Percentiles rank a stretch among this genome's conserved stretches.
These are phyloP conservation scores for Pestalotiopsis sp. DNA, from an alignment of 2,329 filamentous ascomycete genomes.

Conservation along the genomic window DNA sequence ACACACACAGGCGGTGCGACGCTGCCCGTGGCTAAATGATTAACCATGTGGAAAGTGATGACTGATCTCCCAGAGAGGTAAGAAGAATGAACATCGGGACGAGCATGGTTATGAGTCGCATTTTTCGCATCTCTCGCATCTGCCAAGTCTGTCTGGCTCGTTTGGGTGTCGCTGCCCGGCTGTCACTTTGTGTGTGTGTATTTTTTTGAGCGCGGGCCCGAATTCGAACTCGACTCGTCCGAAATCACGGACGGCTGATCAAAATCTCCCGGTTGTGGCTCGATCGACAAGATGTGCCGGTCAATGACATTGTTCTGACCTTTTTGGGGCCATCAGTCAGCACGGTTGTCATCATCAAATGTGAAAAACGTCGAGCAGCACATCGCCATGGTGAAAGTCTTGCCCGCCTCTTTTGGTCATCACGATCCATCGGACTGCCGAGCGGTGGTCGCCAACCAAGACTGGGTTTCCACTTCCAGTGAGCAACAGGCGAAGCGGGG, in stretches of 20 bases:
- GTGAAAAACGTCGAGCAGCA: not conserved
- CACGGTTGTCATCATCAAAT: no score
- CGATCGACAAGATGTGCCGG: not conserved
- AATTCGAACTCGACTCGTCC: not conserved
- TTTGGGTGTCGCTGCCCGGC: not conserved
- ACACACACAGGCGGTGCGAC: not conserved
- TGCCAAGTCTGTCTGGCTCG: not conserved
- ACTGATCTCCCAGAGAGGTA: not conserved
- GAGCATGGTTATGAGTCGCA: not conserved
- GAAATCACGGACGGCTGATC: not conserved
- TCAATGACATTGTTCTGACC: no score
- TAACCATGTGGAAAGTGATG: not conserved
- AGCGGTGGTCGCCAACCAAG: not conserved
- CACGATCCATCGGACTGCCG: not conserved
- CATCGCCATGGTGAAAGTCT: not conserved
- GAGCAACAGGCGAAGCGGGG: not conserved
- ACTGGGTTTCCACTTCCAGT: not conserved
- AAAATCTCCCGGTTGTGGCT: not conserved
- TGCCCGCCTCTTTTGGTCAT: not conserved
- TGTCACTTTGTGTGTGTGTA: not conserved
- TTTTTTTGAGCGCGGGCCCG: not conserved
- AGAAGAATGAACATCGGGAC: not conserved
- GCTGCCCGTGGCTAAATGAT: not conserved
- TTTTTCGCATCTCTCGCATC: not conserved
- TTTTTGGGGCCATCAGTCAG: no score